Conservation (phyloP, 495 filamentous ascomycete genomes). For the Neurospora tetrasperma region DNA sequence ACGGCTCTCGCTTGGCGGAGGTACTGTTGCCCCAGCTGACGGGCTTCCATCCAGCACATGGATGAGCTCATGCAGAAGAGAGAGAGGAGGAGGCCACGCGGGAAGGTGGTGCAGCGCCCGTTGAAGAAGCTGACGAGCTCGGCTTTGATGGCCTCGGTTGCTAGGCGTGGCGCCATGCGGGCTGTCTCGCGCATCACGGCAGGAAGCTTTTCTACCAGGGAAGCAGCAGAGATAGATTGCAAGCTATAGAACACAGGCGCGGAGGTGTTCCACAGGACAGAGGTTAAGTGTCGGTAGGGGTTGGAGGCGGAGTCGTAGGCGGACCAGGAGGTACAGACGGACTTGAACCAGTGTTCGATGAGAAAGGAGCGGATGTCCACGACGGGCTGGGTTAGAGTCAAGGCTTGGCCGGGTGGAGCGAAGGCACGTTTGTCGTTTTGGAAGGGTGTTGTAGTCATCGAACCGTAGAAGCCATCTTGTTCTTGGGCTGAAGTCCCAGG, state of each 20-base stretch:
- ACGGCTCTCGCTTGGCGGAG: conserved; percentile 19
- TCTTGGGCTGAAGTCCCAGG: not conserved
- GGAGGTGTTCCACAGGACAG: conserved; percentile 17
- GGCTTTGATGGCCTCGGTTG: conserved; percentile 18
- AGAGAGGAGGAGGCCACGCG: conserved; percentile 20
- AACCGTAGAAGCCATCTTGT: not conserved
- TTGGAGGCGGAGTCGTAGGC: conserved; percentile 21
- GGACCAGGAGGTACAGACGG: conserved; percentile 25
- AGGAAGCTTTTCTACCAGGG: conserved; percentile 23
- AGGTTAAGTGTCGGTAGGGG: conserved; percentile 22
- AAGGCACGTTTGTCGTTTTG: not conserved
- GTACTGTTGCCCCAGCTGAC: conserved; percentile 21
- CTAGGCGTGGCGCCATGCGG: conserved; percentile 13
- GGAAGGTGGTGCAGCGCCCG: conserved; percentile 10
- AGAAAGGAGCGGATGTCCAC: conserved; percentile 24
- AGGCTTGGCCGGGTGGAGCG: not conserved
- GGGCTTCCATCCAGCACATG: conserved; percentile 26
- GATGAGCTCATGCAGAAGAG: conserved; percentile 30
- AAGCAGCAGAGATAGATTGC: conserved; percentile 24
- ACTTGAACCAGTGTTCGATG: conserved; percentile 30
- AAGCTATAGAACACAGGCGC: conserved; percentile 18
- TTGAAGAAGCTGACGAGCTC: conserved; percentile 17
- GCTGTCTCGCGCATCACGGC: conserved; percentile 23
- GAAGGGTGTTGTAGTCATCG: not conserved
- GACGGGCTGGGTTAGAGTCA: conserved; percentile 16